A percentile compares a stretch with the other conserved stretches of the same genome.
phyloP scores from a whole-genome alignment of 2,329 filamentous ascomycete species.

The Didymellaceae sp. region DNA sequence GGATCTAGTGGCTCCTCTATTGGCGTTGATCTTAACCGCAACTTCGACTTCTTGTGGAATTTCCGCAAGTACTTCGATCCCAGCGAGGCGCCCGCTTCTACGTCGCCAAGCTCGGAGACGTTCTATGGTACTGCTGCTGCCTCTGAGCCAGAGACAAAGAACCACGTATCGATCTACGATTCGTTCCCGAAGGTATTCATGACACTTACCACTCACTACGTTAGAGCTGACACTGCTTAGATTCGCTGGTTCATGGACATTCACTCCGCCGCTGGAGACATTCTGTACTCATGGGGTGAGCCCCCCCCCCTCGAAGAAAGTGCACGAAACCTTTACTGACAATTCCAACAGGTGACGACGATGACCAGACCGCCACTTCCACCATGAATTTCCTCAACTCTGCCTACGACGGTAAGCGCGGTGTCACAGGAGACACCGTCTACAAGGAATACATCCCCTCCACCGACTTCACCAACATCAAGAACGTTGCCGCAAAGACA shows the following conservation, averaged over 20 bases:
- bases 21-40: constrained; percentile 48
- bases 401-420: constrained; percentile 60
- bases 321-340: too few relatives aligned
- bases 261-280: constrained; percentile 60
- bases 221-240: not conserved
- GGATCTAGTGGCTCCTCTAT: constrained; percentile 31
- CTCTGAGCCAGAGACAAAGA: constrained; percentile 64
- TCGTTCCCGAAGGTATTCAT: constrained; percentile 50
- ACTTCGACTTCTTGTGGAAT: constrained; percentile 64
- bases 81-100: constrained; percentile 50
- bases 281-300: constrained; percentile 67
- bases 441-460: constrained; percentile 53
- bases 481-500: constrained; percentile 41
- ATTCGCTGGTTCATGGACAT: constrained; percentile 66
- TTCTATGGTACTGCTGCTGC: constrained; percentile 60
- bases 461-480: constrained; percentile 44
- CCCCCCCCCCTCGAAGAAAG: too few relatives aligned
- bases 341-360: too few relatives aligned
- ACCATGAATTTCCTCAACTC: constrained; percentile 61
- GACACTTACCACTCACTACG: too few relatives aligned
- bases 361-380: constrained; percentile 55
- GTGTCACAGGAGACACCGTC: constrained; percentile 60
- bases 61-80: constrained; percentile 56
- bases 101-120: constrained; percentile 53
- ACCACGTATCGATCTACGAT: constrained; percentile 61